Evolutionary conservation across 768 basidiomycete species (phyloP).

Genomic region (Termitomyces sp.): DNA sequence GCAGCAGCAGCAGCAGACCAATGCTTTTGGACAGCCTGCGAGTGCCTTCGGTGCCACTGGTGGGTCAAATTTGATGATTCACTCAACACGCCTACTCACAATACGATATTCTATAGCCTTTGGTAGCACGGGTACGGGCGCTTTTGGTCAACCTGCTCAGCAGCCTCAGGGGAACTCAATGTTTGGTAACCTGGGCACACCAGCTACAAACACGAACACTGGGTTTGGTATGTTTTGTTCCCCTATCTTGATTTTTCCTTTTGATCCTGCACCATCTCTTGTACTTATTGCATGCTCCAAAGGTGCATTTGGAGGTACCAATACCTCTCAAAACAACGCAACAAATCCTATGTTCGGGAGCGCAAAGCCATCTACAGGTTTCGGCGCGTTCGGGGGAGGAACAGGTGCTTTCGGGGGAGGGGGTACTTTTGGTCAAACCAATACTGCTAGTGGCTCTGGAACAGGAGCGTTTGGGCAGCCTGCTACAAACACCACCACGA

Average conservation of each 20-base stretch:
- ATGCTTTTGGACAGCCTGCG: slow-evolving; percentile 67
- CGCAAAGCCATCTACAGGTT: slow-evolving; percentile 66
- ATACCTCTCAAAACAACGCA: slow-evolving; percentile 27
- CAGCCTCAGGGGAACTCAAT: slow-evolving; percentile 70
- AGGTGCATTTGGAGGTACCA: slow-evolving; percentile 44
- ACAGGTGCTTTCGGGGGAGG: slow-evolving; percentile 44
- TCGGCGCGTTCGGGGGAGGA: slow-evolving; percentile 65
- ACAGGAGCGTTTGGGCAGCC: slow-evolving; percentile 56
- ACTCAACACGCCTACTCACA: slow-evolving; percentile 16
- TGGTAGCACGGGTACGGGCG: slow-evolving; percentile 41
- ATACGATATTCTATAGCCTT: slow-evolving; percentile 34
- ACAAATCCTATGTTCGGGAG: slow-evolving; percentile 52
- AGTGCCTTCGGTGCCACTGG: slow-evolving; percentile 51
- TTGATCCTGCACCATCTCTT: slow-evolving; percentile 2
- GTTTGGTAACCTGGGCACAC: slow-evolving; percentile 58
- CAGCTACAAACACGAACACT: slow-evolving; percentile 24
- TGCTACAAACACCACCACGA: slow-evolving; percentile 32
- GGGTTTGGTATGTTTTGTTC: slow-evolving; percentile 39
- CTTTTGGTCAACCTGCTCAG: slow-evolving; percentile 53
- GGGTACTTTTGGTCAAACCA: slow-evolving; percentile 39
- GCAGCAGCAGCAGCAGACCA: slow-evolving; percentile 39
- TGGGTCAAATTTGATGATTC: slow-evolving; percentile 23
- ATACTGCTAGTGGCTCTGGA: slow-evolving; percentile 25
- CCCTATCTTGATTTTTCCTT: slow-evolving; percentile 5
- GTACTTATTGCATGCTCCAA: slow-evolving; percentile 12